Evolutionary conservation across 176 grass and related monocot genomes (phyloP).

Genomic region (Typha latifolia): DNA sequence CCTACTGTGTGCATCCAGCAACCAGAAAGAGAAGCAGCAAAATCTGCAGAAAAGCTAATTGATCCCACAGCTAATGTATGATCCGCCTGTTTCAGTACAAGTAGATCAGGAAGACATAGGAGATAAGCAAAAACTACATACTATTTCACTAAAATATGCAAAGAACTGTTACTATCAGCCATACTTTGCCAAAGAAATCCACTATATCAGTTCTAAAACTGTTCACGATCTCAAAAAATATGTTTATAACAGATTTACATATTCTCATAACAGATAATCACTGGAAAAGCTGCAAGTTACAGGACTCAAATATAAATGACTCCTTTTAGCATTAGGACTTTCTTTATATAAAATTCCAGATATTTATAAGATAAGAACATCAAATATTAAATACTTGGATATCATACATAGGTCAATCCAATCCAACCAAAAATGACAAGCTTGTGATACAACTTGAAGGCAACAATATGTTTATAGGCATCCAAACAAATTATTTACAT

Average conservation of each 20-base stretch:
- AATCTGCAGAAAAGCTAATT: conserved; percentile 47
- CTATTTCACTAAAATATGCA: background rate
- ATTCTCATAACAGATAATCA: too few relatives aligned
- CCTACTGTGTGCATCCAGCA: conserved; percentile 69
- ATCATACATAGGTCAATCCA: too few relatives aligned
- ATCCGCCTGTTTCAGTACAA: conserved; percentile 36
- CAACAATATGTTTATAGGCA: background rate
- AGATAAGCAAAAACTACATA: background rate
- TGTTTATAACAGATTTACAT: too few relatives aligned
- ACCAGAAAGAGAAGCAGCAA: conserved; percentile 39
- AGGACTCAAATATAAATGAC: too few relatives aligned
- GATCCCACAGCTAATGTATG: conserved; percentile 49
- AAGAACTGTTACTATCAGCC: background rate
- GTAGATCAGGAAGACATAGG: conserved; percentile 6
- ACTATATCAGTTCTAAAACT: too few relatives aligned
- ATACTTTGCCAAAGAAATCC: too few relatives aligned
- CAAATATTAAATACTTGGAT: too few relatives aligned
- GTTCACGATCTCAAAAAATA: too few relatives aligned
- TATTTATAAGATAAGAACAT: too few relatives aligned
- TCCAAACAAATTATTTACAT: background rate
- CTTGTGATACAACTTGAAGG: background rate
- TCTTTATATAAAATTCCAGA: too few relatives aligned
- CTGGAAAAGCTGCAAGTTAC: too few relatives aligned
- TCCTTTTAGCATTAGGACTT: too few relatives aligned
- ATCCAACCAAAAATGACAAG: background rate